Conservation (phyloP, 78 protist genomes). For the Dictyostelium firmibasis region DNA sequence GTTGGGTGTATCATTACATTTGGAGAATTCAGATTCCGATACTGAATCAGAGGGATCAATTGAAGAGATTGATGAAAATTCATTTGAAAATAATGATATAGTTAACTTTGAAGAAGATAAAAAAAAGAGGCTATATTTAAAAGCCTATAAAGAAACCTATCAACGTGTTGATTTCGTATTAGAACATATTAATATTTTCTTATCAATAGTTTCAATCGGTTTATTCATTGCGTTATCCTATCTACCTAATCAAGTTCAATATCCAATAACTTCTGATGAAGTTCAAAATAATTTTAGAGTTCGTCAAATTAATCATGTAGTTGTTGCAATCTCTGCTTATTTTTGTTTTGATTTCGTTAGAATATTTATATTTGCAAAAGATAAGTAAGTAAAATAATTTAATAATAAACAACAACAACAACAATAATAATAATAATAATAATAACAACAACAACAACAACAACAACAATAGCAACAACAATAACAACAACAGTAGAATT, state of each 20-base stretch:
- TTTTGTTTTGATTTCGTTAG: slow-evolving; percentile 58
- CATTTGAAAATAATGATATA: slow-evolving; percentile 22
- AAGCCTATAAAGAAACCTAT: slow-evolving; percentile 15
- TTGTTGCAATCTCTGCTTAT: slow-evolving; percentile 13
- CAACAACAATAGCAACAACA: not conserved
- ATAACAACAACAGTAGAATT: too few species aligned
- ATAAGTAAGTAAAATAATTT: slow-evolving; percentile 21
- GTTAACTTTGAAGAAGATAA: slow-evolving; percentile 18
- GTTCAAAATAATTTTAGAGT: not conserved
- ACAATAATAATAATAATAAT: not conserved
- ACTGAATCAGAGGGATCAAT: not conserved
- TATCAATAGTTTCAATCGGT: slow-evolving; percentile 41
- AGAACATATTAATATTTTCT: slow-evolving; percentile 49
- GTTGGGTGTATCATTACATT: not conserved
- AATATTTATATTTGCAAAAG: slow-evolving; percentile 43
- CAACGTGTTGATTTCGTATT: slow-evolving; percentile 20
- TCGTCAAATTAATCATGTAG: not conserved
- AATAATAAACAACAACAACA: not conserved
- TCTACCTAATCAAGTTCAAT: not conserved
- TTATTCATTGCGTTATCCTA: slow-evolving; percentile 48
- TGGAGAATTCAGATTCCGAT: not conserved
- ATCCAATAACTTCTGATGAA: not conserved
- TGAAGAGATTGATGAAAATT: not conserved
- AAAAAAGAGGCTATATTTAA: not conserved
- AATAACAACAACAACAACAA: too few species aligned